Conservation (phyloP, 78 protist genomes). For the Chrysochromulina parva region DNA sequence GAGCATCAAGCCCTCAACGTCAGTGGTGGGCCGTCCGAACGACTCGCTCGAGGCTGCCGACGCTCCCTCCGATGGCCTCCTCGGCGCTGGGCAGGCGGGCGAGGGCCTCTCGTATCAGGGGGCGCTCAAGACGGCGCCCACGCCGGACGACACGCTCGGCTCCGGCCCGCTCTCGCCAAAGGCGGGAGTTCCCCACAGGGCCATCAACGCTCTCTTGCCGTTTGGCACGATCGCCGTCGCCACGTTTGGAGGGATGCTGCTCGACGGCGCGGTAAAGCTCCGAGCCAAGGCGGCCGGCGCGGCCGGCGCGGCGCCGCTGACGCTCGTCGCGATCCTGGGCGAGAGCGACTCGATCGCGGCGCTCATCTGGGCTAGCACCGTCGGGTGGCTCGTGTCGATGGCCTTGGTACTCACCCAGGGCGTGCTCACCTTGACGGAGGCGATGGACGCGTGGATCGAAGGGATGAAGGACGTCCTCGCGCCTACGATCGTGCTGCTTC, state of each 20-base stretch:
- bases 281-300: neutral
- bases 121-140: too few relatives aligned
- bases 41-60: neutral
- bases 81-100: too few relatives aligned
- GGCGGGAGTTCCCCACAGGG: conserved; percentile 7
- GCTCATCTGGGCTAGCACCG: neutral
- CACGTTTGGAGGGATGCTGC: neutral
- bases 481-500: neutral
- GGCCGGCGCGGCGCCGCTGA: neutral
- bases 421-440: neutral
- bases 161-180: neutral
- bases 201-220: neutral
- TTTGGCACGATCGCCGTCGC: neutral
- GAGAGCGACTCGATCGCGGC: neutral
- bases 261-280: neutral
- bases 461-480: conserved; percentile 28
- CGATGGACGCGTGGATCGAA: conserved; percentile 9
- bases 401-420: neutral
- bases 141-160: too few relatives aligned
- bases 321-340: neutral
- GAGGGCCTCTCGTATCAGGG: too few relatives aligned
- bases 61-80: too few relatives aligned
- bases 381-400: neutral
- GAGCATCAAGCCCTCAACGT: neutral
- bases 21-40: too few relatives aligned